Evolutionary conservation across 371 early-diverging fungal species (phyloP).

Genomic region (Dinochytrium kinnereticum): DNA sequence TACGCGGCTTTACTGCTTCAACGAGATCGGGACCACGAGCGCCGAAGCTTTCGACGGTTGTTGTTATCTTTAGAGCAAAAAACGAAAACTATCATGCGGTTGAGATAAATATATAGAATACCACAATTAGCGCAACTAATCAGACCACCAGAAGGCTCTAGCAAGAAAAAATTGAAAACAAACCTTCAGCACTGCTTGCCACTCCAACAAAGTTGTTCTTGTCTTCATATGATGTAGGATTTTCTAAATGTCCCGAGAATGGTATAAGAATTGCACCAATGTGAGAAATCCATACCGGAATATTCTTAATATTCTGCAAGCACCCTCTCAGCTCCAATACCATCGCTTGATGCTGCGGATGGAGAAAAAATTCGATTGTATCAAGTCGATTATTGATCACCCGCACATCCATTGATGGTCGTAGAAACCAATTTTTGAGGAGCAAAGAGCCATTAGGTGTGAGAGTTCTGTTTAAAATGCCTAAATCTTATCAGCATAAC

Average conservation of each 20-base stretch:
- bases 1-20: not conserved
- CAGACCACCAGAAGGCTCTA: no score
- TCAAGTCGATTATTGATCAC: conserved; percentile 59
- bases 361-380: conserved; percentile 59
- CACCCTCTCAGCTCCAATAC: conserved; percentile 46
- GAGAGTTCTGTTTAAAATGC: conserved; percentile 65
- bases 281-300: conserved; percentile 47
- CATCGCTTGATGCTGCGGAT: conserved; percentile 42
- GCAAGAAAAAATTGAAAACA: no score
- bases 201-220: conserved; percentile 62
- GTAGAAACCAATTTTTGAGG: conserved; percentile 68
- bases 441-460: conserved; percentile 64
- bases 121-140: not conserved
- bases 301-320: conserved; percentile 67
- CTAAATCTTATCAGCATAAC: no score
- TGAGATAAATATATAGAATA: not conserved
- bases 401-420: conserved; percentile 59
- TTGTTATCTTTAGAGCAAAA: conserved; percentile 59
- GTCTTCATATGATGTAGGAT: conserved; percentile 58
- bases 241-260: no score
- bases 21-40: not conserved
- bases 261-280: not conserved
- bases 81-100: conserved; percentile 79
- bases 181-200: conserved; percentile 75
- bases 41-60: conserved; percentile 24